Conservation (phyloP, 805 yeast genomes). For the Wickerhamiella galacta region DNA sequence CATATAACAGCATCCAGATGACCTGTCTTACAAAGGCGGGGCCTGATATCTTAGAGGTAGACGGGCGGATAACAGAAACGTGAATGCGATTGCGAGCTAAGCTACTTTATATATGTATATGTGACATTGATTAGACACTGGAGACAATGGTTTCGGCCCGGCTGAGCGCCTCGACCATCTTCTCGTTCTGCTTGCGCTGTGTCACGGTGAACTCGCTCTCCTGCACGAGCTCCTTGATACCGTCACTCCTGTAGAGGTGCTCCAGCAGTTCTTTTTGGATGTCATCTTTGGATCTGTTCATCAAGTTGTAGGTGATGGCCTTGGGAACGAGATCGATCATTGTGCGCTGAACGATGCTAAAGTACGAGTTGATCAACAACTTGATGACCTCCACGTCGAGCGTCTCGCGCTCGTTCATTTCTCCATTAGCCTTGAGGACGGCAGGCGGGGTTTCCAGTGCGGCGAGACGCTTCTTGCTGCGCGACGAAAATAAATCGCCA, state of each 20-base stretch:
- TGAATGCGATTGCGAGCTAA: neutral
- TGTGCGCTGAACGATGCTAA: slow-evolving; percentile 81
- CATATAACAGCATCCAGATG: no score
- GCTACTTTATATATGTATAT: neutral
- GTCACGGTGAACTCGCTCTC: slow-evolving; percentile 87
- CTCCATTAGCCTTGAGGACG: slow-evolving; percentile 78
- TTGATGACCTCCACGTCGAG: slow-evolving; percentile 95
- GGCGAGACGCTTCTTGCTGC: slow-evolving; percentile 82
- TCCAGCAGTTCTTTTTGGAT: slow-evolving; percentile 85
- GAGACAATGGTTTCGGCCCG: slow-evolving; percentile 83
- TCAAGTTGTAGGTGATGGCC: slow-evolving; percentile 83
- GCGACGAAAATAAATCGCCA: slow-evolving; percentile 85
- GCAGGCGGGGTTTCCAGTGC: slow-evolving; percentile 96
- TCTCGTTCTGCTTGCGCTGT: slow-evolving; percentile 83
- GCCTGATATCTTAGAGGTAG: no score
- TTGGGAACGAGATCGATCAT: slow-evolving; percentile 89
- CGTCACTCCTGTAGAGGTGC: slow-evolving; percentile 63
- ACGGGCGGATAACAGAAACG: no score
- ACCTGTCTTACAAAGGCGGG: no score
- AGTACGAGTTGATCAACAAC: slow-evolving; percentile 76
- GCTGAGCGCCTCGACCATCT: slow-evolving; percentile 83
- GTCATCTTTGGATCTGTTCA: slow-evolving; percentile 62
- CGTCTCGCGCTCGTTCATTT: slow-evolving; percentile 84
- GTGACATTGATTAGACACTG: slow-evolving; percentile 2
- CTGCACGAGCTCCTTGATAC: slow-evolving; percentile 57